phyloP scores from a whole-genome alignment of 2,329 filamentous ascomycete species.

The Leptographium radiaticola region DNA sequence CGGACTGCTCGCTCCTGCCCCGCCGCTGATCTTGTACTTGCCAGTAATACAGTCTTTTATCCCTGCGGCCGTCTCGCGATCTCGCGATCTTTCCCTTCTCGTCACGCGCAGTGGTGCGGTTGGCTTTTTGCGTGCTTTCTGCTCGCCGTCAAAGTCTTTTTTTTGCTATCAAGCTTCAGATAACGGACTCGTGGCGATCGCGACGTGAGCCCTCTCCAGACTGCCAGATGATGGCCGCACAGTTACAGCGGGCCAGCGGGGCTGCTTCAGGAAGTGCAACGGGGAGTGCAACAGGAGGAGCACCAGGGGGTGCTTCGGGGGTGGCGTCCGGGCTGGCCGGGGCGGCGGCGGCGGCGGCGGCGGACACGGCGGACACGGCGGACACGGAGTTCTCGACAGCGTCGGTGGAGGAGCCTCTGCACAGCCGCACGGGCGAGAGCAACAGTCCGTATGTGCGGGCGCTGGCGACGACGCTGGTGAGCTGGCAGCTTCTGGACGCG shows the following conservation, averaged over 20 bases:
- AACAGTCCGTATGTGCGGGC: constrained; percentile 49
- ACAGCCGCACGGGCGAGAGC: constrained; percentile 25
- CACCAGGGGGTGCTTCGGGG: constrained; percentile 1
- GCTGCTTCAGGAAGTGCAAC: constrained; percentile 6
- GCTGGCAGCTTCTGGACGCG: constrained; percentile 80
- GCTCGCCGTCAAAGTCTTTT: too few species aligned
- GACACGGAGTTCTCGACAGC: background rate
- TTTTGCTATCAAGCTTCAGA: too few species aligned
- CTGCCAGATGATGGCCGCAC: constrained; percentile 12
- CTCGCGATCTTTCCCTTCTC: too few species aligned
- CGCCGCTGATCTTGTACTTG: too few species aligned
- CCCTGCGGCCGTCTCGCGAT: too few species aligned
- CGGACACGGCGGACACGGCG: background rate
- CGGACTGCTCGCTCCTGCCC: too few species aligned
- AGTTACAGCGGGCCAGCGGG: constrained; percentile 13
- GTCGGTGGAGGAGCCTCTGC: constrained; percentile 15
- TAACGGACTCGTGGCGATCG: too few species aligned
- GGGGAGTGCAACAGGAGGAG: constrained; percentile 7
- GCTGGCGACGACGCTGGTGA: constrained; percentile 70
- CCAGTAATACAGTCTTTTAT: too few species aligned
- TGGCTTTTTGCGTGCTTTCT: too few species aligned
- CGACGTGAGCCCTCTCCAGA: background rate
- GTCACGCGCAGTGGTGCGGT: too few species aligned
- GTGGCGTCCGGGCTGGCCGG: constrained; percentile 5
- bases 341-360: background rate